These are phyloP conservation scores for Aspergillus fumigatiaffinis DNA, from an alignment of 2,329 filamentous ascomycete genomes.

Conservation along the genomic window DNA sequence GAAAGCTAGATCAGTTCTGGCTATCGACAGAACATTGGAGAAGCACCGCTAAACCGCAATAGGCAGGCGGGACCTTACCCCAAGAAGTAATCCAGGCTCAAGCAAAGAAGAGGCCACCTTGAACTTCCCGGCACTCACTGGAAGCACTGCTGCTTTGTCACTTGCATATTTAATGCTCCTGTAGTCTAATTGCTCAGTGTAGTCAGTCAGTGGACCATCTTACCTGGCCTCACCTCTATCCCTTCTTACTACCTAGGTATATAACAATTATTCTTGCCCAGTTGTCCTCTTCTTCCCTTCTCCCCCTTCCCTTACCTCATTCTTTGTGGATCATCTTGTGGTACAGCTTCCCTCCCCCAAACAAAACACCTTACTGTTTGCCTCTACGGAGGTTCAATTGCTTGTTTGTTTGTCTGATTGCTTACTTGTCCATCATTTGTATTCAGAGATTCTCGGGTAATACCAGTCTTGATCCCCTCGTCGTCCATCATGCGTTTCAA, in stretches of 20 bases:
- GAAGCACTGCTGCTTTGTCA: background rate
- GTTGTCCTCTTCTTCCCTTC: conserved; percentile 15
- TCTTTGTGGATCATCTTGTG: conserved; percentile 8
- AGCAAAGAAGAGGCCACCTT: conserved; percentile 44
- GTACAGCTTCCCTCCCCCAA: conserved; percentile 6
- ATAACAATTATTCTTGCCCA: conserved; percentile 25
- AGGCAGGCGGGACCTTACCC: conserved; percentile 10
- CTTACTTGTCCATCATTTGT: conserved; percentile 14
- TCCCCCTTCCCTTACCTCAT: conserved; percentile 10
- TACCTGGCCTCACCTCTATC: background rate
- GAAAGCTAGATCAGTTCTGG: background rate
- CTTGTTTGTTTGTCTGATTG: conserved; percentile 11
- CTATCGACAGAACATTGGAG: conserved; percentile 13
- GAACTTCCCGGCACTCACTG: conserved; percentile 29
- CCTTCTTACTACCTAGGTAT: conserved; percentile 19
- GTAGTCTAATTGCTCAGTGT: background rate
- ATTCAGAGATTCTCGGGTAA: background rate
- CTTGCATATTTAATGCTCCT: conserved; percentile 1
- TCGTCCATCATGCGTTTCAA: conserved; percentile 73
- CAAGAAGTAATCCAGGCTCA: conserved; percentile 14
- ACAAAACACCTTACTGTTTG: background rate
- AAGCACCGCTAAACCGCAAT: conserved; percentile 15
- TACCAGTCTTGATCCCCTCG: background rate
- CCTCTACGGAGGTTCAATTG: conserved; percentile 19
- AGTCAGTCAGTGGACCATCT: background rate